A percentile compares a stretch with the other conserved stretches of the same genome.
These are phyloP conservation scores for Brasenia schreberi DNA, from an alignment of 164 flowering plant species.

Conservation along the genomic window DNA sequence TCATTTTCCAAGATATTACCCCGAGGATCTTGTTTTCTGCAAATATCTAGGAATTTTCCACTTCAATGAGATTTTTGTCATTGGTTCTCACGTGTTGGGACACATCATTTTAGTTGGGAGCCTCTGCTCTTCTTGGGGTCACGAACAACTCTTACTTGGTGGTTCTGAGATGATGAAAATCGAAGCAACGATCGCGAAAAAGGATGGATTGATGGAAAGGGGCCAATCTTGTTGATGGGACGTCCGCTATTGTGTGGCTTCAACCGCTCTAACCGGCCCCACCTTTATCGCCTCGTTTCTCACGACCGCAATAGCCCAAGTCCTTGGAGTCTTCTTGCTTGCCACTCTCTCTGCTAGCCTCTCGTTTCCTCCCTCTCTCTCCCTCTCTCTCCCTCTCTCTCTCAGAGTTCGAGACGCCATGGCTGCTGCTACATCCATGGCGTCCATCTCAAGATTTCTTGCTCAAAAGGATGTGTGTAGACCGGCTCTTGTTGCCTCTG, in stretches of 20 bases:
- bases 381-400: background rate
- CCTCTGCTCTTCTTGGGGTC: too few relatives aligned
- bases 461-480: conserved; percentile 18
- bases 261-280: background rate
- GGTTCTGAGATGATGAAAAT: too few relatives aligned
- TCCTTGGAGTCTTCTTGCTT: background rate
- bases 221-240: background rate
- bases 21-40: too few relatives aligned
- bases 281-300: background rate
- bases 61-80: too few relatives aligned
- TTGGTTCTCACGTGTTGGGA: too few relatives aligned
- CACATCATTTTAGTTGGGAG: too few relatives aligned
- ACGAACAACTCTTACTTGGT: too few relatives aligned
- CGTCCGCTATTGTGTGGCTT: background rate
- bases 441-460: conserved; percentile 32
- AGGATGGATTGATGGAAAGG: too few relatives aligned
- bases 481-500: conserved; percentile 7
- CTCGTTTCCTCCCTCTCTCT: background rate
- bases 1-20: too few relatives aligned
- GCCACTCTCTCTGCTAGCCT: background rate
- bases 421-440: conserved; percentile 24
- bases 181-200: too few relatives aligned
- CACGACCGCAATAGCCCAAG: background rate
- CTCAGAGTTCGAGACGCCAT: background rate
- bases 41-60: too few relatives aligned